These are phyloP conservation scores for Macroventuria anomochaeta DNA, from an alignment of 2,329 filamentous ascomycete genomes.

Conservation along the genomic window DNA sequence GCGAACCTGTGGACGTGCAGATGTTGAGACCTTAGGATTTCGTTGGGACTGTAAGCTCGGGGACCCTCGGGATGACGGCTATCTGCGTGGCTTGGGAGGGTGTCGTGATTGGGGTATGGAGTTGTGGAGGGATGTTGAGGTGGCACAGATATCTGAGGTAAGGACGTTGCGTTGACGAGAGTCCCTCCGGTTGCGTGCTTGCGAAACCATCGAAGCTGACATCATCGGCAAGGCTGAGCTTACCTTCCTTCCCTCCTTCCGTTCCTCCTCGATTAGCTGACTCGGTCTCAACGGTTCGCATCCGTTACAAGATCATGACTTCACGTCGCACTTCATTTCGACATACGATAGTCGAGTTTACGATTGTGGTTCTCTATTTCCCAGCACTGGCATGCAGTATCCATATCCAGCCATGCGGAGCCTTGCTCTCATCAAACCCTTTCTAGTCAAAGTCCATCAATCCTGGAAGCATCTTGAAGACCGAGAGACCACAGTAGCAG, in stretches of 20 bases:
- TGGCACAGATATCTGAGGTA: not conserved
- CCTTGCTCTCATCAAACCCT: not conserved
- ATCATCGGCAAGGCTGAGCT: not conserved
- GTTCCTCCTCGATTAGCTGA: not conserved
- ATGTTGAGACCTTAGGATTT: conserved; percentile 10
- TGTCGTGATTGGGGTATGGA: conserved; percentile 5
- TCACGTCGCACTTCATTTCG: too few relatives aligned
- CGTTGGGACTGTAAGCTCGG: conserved; percentile 13
- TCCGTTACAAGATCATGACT: not conserved
- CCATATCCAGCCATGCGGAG: not conserved
- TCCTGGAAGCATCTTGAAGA: too few relatives aligned
- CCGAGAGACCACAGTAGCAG: too few relatives aligned
- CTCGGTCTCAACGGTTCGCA: not conserved
- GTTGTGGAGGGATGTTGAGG: conserved; percentile 2
- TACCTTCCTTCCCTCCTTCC: not conserved
- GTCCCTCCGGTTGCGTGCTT: not conserved
- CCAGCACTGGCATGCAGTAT: too few relatives aligned
- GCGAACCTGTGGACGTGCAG: conserved; percentile 10
- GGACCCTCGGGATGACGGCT: conserved; percentile 1
- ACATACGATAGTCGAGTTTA: too few relatives aligned
- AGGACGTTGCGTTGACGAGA: not conserved
- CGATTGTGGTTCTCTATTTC: too few relatives aligned
- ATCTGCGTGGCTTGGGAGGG: not conserved
- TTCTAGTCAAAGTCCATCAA: too few relatives aligned
- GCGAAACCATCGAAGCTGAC: not conserved